phyloP scores from a whole-genome alignment of 1,284 basidiomycete genomes.

The Anthracocystis panici-leucophaei region DNA sequence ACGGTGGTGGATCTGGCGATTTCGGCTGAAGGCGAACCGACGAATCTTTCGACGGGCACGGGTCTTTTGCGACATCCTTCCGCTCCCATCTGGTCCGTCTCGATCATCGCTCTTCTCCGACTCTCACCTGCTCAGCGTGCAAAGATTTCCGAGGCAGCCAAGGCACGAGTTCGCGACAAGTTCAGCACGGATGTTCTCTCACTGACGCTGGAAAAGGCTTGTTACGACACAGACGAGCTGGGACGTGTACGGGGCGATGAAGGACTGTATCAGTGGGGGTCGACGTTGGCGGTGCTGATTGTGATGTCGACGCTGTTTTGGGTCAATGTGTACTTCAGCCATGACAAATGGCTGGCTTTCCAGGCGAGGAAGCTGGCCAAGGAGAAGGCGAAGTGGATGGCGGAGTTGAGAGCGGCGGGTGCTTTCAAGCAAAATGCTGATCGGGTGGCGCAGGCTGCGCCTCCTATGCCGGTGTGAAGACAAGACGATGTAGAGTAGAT shows the following conservation, averaged over 20 bases:
- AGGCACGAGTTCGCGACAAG: constrained; percentile 26
- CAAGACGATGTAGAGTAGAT: too few species aligned
- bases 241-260: constrained; percentile 52
- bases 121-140: constrained; percentile 19
- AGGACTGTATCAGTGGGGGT: constrained; percentile 55
- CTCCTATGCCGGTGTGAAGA: constrained; percentile 11
- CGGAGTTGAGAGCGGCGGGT: constrained; percentile 14
- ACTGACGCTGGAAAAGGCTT: constrained; percentile 41
- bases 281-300: constrained; percentile 30
- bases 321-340: constrained; percentile 48
- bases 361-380: constrained; percentile 36
- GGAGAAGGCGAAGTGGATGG: constrained; percentile 44
- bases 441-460: constrained; percentile 15
- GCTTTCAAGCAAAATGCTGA: constrained; percentile 16
- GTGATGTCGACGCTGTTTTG: constrained; percentile 45
- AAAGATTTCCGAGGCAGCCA: constrained; percentile 20
- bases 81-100: constrained; percentile 46
- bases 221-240: constrained; percentile 43
- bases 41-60: constrained; percentile 39
- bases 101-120: constrained; percentile 38
- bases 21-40: constrained; percentile 37
- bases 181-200: constrained; percentile 53
- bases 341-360: constrained; percentile 42
- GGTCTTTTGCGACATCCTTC: constrained; percentile 53
- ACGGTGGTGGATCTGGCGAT: constrained; percentile 77